Evolutionary conservation across 2,329 filamentous ascomycete species (phyloP).

Genomic region (Cladosporium austrohemisphaericum): DNA sequence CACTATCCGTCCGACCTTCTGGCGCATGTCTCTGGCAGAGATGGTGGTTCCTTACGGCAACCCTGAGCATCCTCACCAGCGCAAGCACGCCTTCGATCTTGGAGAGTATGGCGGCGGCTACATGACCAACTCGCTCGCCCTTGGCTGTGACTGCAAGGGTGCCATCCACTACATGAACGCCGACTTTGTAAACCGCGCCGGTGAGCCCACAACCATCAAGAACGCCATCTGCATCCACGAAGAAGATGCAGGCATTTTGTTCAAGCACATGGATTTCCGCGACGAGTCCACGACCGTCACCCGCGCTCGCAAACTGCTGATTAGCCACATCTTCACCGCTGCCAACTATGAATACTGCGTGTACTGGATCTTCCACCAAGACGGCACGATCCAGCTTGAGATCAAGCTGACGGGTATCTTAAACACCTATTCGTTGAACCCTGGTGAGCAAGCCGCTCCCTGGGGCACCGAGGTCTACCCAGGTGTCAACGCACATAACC

Average conservation of each 20-base stretch:
- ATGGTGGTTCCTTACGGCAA: conserved; percentile 93
- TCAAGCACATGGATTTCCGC: conserved; percentile 85
- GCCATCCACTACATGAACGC: conserved; percentile 90
- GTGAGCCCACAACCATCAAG: conserved; percentile 76
- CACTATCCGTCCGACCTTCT: conserved; percentile 73
- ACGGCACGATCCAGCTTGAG: conserved; percentile 87
- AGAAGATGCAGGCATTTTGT: conserved; percentile 85
- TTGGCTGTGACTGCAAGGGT: conserved; percentile 85
- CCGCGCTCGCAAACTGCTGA: conserved; percentile 76
- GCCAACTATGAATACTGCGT: conserved; percentile 91
- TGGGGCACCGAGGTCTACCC: conserved; percentile 93
- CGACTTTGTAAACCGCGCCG: conserved; percentile 70
- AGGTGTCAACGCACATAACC: conserved; percentile 90
- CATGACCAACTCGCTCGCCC: conserved; percentile 72
- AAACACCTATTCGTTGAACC: conserved; percentile 81
- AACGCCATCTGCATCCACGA: conserved; percentile 96
- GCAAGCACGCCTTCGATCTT: conserved; percentile 74
- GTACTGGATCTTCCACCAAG: conserved; percentile 89
- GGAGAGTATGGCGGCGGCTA: conserved; percentile 78
- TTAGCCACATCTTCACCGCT: conserved; percentile 90
- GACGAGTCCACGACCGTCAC: conserved; percentile 85
- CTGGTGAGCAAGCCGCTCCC: conserved; percentile 74
- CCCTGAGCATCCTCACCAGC: conserved; percentile 73
- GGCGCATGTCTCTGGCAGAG: conserved; percentile 81
- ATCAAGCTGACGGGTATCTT: conserved; percentile 87